Percentiles rank a stretch among this genome's conserved stretches.
These are phyloP conservation scores for Rhododendron molle DNA, from an alignment of 148 eudicot genomes.

Conservation along the genomic window DNA sequence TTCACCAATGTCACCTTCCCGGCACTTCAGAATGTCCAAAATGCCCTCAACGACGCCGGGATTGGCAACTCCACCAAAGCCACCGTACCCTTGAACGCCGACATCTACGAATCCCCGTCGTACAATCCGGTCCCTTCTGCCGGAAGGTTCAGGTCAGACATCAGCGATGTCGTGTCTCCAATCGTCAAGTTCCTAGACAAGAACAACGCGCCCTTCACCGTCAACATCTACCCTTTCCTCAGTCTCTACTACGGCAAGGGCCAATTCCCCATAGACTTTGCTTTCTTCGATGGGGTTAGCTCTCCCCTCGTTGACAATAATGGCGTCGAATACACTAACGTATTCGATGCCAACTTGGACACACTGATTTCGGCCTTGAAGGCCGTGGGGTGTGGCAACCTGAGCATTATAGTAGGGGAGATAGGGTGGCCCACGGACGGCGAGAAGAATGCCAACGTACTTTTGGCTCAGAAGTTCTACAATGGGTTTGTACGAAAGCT, in stretches of 20 bases:
- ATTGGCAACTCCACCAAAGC: constrained; percentile 63
- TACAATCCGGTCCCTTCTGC: constrained; percentile 70
- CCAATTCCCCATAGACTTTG: constrained; percentile 70
- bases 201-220: constrained; percentile 77
- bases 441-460: constrained; percentile 57
- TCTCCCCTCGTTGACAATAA: constrained; percentile 49
- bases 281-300: constrained; percentile 73
- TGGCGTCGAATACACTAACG: constrained; percentile 57
- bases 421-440: constrained; percentile 98
- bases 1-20: constrained; percentile 61
- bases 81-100: constrained; percentile 83
- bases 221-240: constrained; percentile 86
- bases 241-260: constrained; percentile 56
- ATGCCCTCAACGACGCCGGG: constrained; percentile 76
- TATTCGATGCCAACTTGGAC: constrained; percentile 87
- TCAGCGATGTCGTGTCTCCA: constrained; percentile 44
- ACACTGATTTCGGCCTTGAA: constrained; percentile 69
- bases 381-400: constrained; percentile 42
- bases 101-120: constrained; percentile 60
- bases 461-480: constrained; percentile 58
- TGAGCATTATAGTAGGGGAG: constrained; percentile 72
- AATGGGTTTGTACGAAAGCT: constrained; percentile 59
- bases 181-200: constrained; percentile 54
- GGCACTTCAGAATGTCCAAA: constrained; percentile 80
- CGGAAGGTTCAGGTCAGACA: constrained; percentile 64